These are phyloP conservation scores for Phytophthora pini DNA, from an alignment of 352 stramenopile species.

Conservation along the genomic window DNA sequence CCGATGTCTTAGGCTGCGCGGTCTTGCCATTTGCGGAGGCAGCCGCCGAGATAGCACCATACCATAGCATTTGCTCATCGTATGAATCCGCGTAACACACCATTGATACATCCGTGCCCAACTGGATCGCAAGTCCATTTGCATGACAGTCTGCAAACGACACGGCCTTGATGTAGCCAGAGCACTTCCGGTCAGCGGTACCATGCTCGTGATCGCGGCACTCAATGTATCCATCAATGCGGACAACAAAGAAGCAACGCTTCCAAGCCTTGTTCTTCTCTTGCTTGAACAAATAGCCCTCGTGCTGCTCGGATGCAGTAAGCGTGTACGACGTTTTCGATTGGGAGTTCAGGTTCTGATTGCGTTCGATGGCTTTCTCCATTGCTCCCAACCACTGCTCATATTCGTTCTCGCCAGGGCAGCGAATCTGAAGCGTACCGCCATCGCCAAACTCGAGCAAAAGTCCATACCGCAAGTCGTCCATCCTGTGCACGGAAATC, in stretches of 20 bases:
- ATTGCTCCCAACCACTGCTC: constrained; percentile 59
- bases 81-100: constrained; percentile 84
- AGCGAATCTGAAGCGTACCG: constrained; percentile 56
- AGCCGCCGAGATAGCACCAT: constrained; percentile 68
- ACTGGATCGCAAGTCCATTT: constrained; percentile 74
- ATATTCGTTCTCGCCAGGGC: constrained; percentile 46
- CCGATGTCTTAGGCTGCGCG: constrained; percentile 39
- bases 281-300: constrained; percentile 73
- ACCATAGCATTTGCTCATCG: constrained; percentile 87
- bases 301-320: constrained; percentile 66
- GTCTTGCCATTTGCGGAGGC: constrained; percentile 60
- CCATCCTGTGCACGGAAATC: constrained; percentile 48
- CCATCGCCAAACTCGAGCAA: constrained; percentile 58
- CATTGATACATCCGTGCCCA: constrained; percentile 66
- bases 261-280: constrained; percentile 67
- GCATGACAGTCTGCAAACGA: constrained; percentile 74
- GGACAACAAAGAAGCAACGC: constrained; percentile 65
- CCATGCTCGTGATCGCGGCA: constrained; percentile 62
- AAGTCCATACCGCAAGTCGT: constrained; percentile 56
- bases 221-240: constrained; percentile 76
- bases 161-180: constrained; percentile 73
- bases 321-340: constrained; percentile 81
- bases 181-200: constrained; percentile 50
- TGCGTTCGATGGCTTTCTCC: constrained; percentile 62
- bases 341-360: constrained; percentile 53